Evolutionary conservation across 345 rosid species (phyloP), one percentile per base, ranked within the genome.

Genomic region (Carallia pectinifolia): DNA sequence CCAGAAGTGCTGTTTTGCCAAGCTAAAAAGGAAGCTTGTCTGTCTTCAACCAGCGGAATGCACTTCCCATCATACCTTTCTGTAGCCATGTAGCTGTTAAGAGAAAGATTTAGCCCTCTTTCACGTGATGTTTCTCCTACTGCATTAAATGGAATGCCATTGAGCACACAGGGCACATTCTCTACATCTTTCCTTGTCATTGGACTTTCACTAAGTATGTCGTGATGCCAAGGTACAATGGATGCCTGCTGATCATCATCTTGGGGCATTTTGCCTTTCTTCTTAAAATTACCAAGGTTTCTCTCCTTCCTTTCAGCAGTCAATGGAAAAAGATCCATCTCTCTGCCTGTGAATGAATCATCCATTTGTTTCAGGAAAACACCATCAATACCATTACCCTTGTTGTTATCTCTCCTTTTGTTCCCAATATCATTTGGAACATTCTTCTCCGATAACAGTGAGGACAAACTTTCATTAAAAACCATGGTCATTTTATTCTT

Each of bases 191-290:
- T 77, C 58, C 79, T 58, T 67, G 71, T 69, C 59, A 40, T 47
- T 60, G 64, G 64, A 68, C 79, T 76, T 79, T 74, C 85, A 75
- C 73, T 63, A 67, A 67, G 78, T 39, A 67, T 71, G 72, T 67
- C 74, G 67, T 62, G 68, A 76, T 74, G 68, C 72, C 64, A 67
- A 58, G 69, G 74, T 76, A 73, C 71, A 53, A 61, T 67, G 47
- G 81, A 71, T 68, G 66, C 80, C 64, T 68, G 82, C 58, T 59
- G 75, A 65, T 73, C 81, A 60, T 71, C 81, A 66, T 65, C 68
- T 50, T 59, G 77, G 37, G 74, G 72, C 67, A 74, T 78, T 79
- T 86, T 85, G 61, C 70, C 73, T 82, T 87, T 88, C 85, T 79
- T 90, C 77, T 74, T 84, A 56, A 70, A 76, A 71, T 72, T 66